phyloP scores from a whole-genome alignment of 129 eudicot species.

The Heracleum sosnowskyi region DNA sequence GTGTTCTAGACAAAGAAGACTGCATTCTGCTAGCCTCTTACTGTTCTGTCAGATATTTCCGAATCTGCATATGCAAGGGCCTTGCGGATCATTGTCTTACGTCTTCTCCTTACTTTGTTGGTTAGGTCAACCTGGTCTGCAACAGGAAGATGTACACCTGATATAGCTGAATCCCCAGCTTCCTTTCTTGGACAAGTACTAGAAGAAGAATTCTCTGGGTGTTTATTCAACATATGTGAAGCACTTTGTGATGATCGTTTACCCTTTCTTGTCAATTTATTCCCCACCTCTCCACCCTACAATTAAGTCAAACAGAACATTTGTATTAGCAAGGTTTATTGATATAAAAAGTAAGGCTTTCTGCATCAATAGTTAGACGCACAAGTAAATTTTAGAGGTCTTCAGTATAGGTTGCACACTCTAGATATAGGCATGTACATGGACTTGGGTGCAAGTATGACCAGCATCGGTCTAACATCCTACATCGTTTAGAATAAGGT shows the following conservation, averaged over 20 bases:
- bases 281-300: constrained; percentile 47
- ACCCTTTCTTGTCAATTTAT: constrained; percentile 25
- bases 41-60: constrained; percentile 18
- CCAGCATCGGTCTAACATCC: background rate
- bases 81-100: constrained; percentile 30
- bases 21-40: constrained; percentile 12
- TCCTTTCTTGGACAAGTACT: constrained; percentile 36
- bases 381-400: background rate
- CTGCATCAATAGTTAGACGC: background rate
- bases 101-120: constrained; percentile 28
- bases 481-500: no score
- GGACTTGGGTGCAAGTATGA: background rate
- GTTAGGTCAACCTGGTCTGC: constrained; percentile 27
- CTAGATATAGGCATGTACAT: background rate
- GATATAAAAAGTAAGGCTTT: background rate
- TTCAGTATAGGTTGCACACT: background rate
- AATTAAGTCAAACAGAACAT: constrained; percentile 12
- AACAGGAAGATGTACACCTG: constrained; percentile 27
- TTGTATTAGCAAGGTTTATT: background rate
- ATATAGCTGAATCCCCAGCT: constrained; percentile 47
- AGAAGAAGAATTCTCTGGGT: constrained; percentile 43
- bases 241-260: constrained; percentile 49
- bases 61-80: constrained; percentile 18
- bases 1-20: background rate
- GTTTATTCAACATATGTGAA: constrained; percentile 43